Conservation (phyloP, 148 eudicot genomes). For the Fagopyrum homotropicum region DNA sequence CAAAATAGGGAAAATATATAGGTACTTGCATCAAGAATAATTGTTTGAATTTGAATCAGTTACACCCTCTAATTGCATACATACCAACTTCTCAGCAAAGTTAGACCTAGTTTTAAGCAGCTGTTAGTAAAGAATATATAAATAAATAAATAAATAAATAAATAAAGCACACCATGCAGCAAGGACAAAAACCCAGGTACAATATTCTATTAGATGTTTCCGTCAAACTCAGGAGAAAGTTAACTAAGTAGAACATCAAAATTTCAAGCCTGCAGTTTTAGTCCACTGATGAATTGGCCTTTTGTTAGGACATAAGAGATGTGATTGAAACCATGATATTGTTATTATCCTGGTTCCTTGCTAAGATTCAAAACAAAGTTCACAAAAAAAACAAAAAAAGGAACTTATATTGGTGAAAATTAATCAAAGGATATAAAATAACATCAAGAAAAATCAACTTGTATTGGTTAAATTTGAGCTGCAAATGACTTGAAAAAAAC, state of each 20-base stretch:
- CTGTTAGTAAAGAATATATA: too few relatives aligned
- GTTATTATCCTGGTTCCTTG: background rate
- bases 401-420: background rate
- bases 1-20: background rate
- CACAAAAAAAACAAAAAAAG: background rate
- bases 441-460: background rate
- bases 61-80: constrained; percentile 7
- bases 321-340: background rate
- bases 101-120: background rate
- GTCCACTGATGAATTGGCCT: background rate
- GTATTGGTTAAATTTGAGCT: background rate
- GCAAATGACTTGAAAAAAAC: background rate
- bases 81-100: constrained; percentile 3
- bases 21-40: background rate
- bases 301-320: background rate
- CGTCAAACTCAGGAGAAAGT: background rate
- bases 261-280: background rate
- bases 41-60: background rate
- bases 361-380: background rate
- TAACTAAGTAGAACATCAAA: background rate
- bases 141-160: background rate
- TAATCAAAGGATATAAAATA: background rate
- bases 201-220: background rate
- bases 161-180: background rate
- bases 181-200: background rate